Percentiles rank a stretch among this genome's conserved stretches.
Conservation (phyloP, 441 rosid genomes). For the Gossypium schwendimanii region DNA sequence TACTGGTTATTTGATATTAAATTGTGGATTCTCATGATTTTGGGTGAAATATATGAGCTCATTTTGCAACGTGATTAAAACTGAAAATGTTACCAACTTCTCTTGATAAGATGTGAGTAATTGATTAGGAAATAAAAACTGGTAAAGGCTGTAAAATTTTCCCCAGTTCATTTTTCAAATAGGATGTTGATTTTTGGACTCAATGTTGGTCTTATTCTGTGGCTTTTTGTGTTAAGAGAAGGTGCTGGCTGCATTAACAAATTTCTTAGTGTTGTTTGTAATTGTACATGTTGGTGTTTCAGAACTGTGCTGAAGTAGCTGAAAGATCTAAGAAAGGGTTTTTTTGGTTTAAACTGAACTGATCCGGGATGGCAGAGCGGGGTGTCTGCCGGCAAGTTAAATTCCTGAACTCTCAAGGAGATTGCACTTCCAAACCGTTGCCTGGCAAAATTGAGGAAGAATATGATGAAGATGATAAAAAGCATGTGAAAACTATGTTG, state of each 20-base stretch:
- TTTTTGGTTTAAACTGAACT: constrained; percentile 43
- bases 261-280: constrained; percentile 11
- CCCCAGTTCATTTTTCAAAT: not conserved
- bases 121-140: not conserved
- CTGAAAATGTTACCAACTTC: not conserved
- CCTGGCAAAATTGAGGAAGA: constrained; percentile 26
- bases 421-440: constrained; percentile 19
- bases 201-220: not conserved
- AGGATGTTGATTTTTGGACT: not conserved
- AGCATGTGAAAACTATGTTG: constrained; percentile 19
- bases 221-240: not conserved
- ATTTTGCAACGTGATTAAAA: not conserved
- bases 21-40: not conserved
- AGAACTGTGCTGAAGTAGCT: constrained; percentile 21
- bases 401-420: constrained; percentile 15
- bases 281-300: constrained; percentile 22
- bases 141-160: not conserved
- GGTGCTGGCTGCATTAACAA: not conserved
- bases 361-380: constrained; percentile 39
- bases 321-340: constrained; percentile 35
- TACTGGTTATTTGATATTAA: not conserved
- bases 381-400: constrained; percentile 24
- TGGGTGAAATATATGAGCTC: not conserved
- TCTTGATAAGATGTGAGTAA: not conserved
- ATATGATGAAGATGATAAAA: constrained; percentile 29